These are phyloP conservation scores for Cladosporium sp. DNA, from an alignment of 2,329 filamentous ascomycete species.

Conservation along the genomic window DNA sequence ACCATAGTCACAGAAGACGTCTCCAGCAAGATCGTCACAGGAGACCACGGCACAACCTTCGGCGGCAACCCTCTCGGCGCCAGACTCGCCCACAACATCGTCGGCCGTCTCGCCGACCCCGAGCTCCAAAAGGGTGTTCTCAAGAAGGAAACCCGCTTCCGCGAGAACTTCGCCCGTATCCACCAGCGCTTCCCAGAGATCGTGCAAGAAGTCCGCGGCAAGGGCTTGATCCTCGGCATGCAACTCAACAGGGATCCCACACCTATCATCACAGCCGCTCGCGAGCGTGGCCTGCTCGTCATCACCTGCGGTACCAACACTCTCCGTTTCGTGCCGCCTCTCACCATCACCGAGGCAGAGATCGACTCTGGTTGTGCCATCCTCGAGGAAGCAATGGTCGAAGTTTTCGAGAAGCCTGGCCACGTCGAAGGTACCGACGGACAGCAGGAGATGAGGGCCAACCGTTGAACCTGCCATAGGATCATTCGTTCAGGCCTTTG, in stretches of 20 bases:
- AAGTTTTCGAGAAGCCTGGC: conserved; percentile 48
- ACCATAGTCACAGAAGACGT: conserved; percentile 68
- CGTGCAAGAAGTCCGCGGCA: conserved; percentile 76
- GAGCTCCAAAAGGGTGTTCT: conserved; percentile 69
- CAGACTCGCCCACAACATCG: conserved; percentile 81
- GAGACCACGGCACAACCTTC: conserved; percentile 93
- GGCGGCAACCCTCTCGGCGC: conserved; percentile 87
- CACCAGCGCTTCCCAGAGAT: conserved; percentile 66
- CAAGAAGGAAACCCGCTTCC: conserved; percentile 64
- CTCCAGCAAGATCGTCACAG: conserved; percentile 66
- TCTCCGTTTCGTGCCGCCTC: conserved; percentile 83
- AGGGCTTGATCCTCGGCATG: conserved; percentile 81
- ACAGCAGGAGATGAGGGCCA: conserved; percentile 45
- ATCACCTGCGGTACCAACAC: conserved; percentile 95
- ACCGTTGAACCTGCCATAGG: not conserved
- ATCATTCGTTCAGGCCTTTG: not conserved
- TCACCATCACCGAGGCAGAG: conserved; percentile 77
- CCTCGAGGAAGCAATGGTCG: conserved; percentile 66
- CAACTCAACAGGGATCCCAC: conserved; percentile 75
- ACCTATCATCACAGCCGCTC: conserved; percentile 76
- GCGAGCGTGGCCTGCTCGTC: conserved; percentile 82
- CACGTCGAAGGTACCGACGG: conserved; percentile 43
- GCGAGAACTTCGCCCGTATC: conserved; percentile 57
- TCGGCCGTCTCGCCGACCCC: conserved; percentile 71
- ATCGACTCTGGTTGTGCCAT: conserved; percentile 76